Evolutionary conservation across 495 filamentous ascomycete genomes (phyloP), one percentile per base, ranked within the genome.

Genomic region (Hypoxylon cercidicola): DNA sequence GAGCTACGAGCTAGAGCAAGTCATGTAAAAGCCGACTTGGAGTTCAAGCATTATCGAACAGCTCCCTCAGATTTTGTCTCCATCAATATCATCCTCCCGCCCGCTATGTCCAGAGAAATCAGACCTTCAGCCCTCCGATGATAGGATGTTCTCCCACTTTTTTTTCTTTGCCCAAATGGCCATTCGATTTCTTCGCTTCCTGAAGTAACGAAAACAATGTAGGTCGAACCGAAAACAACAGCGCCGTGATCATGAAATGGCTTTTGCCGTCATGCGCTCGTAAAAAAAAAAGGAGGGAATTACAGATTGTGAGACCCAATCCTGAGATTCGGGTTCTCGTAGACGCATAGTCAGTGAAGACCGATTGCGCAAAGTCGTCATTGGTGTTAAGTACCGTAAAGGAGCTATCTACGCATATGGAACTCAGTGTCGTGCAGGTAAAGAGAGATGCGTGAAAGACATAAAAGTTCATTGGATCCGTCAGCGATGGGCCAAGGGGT

Each of bases 71-170:
- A 61, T 62, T 35, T 45, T 45, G 46, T 44, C 60, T 39, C 47
- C 62, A 48, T 60, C 51, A 32, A 56, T 62, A 57, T 66, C 66
- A 34, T 51, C 53, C 66, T 43, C 69, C 19, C 15, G 49, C 67
- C 60, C 70, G 69, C 72, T 79, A 78, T 80, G 78, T 77, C 70
- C 74, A 76, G 66, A 72, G 71, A 78, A 75, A 74, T 69, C 61
- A 71, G 55, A 70, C 41, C 61, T 35, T 64, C 56, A 64, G 45
- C 64, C 61, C 71, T 66, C 54, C 20, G 40, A 50, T 37, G 45
- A 48, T 37, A 20, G 30, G 11, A 53, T 8, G 11, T 10, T 28
- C 21, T 10, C 30, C 23, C 20, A 13, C 11, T 10, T 60, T 28
- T 54, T 61, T 44, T 44, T 58, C 64, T 55, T 62, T 62, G 62